These are phyloP conservation scores for Ehretia macrophylla DNA, from an alignment of 257 asterid species.

Conservation along the genomic window DNA sequence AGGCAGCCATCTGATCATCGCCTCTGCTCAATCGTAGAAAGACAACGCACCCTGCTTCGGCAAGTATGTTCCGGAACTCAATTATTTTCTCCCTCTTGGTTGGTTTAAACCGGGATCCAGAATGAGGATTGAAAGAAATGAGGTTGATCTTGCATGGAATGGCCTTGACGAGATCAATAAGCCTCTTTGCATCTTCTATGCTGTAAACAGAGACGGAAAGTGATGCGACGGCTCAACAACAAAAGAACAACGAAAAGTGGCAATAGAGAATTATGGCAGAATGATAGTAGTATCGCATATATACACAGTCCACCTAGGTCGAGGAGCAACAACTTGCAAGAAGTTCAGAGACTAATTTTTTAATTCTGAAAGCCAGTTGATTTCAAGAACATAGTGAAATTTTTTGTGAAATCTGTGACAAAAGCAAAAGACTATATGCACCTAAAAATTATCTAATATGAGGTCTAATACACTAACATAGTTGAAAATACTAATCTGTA, in stretches of 20 bases:
- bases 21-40: slow-evolving; percentile 77
- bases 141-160: slow-evolving; percentile 98
- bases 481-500: too few relatives aligned
- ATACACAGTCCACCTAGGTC: too few relatives aligned
- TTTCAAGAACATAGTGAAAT: too few relatives aligned
- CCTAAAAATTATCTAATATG: too few relatives aligned
- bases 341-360: too few relatives aligned
- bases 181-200: slow-evolving; percentile 75
- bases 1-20: slow-evolving; percentile 97
- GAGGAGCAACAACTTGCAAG: too few relatives aligned
- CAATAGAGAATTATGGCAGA: too few relatives aligned
- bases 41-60: slow-evolving; percentile 72
- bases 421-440: too few relatives aligned
- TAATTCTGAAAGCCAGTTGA: too few relatives aligned
- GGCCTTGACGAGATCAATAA: slow-evolving; percentile 62
- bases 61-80: slow-evolving; percentile 70
- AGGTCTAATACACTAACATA: too few relatives aligned
- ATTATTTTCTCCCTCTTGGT: slow-evolving; percentile 74
- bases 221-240: neutral
- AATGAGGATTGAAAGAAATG: slow-evolving; percentile 85
- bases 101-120: slow-evolving; percentile 77
- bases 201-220: slow-evolving; percentile 32
- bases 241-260: neutral
- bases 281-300: too few relatives aligned
- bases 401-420: too few relatives aligned